Evolutionary conservation across 202 grass and related monocot species (phyloP).

Genomic region (Carex sylvatica): DNA sequence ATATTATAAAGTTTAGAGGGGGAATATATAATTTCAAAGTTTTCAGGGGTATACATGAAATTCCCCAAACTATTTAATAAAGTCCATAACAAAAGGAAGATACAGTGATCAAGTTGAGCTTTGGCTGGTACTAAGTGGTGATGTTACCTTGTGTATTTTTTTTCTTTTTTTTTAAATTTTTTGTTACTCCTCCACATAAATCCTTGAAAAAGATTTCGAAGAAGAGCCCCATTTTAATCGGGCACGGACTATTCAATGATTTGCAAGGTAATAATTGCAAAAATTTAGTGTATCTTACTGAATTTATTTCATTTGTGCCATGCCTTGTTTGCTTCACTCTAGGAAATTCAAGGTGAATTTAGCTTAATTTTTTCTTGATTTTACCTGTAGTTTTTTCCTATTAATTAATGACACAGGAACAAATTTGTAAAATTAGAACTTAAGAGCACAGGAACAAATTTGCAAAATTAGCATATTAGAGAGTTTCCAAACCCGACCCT

Average conservation of each 20-base stretch:
- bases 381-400: too few relatives aligned
- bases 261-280: conserved; percentile 51
- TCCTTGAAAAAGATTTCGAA: conserved; percentile 60
- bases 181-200: conserved; percentile 53
- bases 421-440: too few relatives aligned
- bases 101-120: neutral
- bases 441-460: too few relatives aligned
- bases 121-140: neutral
- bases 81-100: neutral
- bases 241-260: conserved; percentile 83
- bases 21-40: too few relatives aligned
- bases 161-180: conserved; percentile 5
- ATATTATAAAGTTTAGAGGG: too few relatives aligned
- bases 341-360: too few relatives aligned
- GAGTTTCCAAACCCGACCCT: too few relatives aligned
- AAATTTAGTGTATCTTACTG: neutral
- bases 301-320: neutral
- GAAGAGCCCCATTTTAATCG: conserved; percentile 73
- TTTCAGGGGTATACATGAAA: too few relatives aligned
- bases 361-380: too few relatives aligned
- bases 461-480: too few relatives aligned
- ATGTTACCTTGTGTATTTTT: neutral
- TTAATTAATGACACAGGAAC: too few relatives aligned
- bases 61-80: too few relatives aligned
- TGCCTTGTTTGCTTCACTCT: neutral